Conservation (phyloP, 441 rosid species). For the Theobroma grandiflorum region DNA sequence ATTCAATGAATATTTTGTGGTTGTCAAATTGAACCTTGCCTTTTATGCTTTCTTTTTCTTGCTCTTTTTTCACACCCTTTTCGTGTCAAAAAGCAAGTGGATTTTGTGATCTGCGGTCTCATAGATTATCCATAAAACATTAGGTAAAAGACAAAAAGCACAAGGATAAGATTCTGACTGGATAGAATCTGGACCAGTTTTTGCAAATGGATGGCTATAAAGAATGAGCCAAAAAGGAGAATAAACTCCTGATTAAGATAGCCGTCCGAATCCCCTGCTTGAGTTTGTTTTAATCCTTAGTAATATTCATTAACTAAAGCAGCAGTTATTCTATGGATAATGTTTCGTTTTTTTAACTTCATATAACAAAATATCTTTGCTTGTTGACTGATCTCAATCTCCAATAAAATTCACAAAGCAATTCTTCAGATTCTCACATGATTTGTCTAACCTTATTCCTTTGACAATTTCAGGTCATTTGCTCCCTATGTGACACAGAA, state of each 20-base stretch:
- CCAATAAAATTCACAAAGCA: not conserved
- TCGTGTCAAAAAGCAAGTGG: slow-evolving; percentile 12
- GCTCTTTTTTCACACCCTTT: not conserved
- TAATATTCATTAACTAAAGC: not conserved
- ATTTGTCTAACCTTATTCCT: slow-evolving; percentile 19
- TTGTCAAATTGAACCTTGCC: slow-evolving; percentile 21
- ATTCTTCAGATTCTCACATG: not conserved
- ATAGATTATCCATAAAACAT: not conserved
- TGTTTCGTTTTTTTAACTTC: not conserved
- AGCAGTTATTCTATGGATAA: not conserved
- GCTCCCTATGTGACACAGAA: slow-evolving; percentile 74
- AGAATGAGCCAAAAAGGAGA: not conserved
- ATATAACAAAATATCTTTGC: not conserved
- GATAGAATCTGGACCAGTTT: slow-evolving; percentile 24
- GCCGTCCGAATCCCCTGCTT: not conserved
- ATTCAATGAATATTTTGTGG: not conserved
- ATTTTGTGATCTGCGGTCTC: slow-evolving; percentile 15
- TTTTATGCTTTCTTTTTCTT: slow-evolving; percentile 2
- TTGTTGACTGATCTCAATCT: not conserved
- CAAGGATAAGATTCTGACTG: not conserved
- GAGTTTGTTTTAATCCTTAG: not conserved
- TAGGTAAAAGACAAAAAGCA: not conserved
- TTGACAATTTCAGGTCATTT: slow-evolving; percentile 58
- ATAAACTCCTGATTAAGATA: not conserved
- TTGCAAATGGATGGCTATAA: not conserved